Evolutionary conservation across 2,329 filamentous ascomycete genomes (phyloP).

Genomic region (Fusarium odoratissimum): DNA sequence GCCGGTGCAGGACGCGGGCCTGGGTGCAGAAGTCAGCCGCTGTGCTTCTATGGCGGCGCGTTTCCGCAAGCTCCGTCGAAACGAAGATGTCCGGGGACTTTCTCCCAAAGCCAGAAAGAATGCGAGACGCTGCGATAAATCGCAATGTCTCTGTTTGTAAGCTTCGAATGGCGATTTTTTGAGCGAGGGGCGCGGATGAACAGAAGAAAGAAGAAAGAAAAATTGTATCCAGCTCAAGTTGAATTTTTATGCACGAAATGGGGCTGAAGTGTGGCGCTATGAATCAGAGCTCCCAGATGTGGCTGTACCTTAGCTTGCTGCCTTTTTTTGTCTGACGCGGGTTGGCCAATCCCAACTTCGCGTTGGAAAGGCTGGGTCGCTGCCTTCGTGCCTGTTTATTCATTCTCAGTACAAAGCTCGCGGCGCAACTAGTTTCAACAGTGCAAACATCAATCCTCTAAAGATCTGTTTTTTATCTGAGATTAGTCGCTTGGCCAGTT

Average conservation of each 20-base stretch:
- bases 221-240: conserved; percentile 10
- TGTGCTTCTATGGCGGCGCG: conserved; percentile 99
- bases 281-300: conserved; percentile 30
- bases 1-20: conserved; percentile 58
- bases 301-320: conserved; percentile 16
- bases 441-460: neutral
- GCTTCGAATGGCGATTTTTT: conserved; percentile 99
- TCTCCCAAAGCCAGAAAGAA: conserved; percentile 88
- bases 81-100: conserved; percentile 95
- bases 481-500: neutral
- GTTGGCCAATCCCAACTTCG: conserved; percentile 44
- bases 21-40: conserved; percentile 83
- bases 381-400: conserved; percentile 47
- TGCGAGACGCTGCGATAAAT: conserved; percentile 46
- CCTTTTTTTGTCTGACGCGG: conserved; percentile 31
- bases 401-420: conserved; percentile 37
- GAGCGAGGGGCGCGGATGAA: conserved; percentile 82
- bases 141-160: conserved; percentile 80
- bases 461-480: neutral
- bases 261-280: conserved; percentile 33
- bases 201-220: conserved; percentile 45
- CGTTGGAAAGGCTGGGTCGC: conserved; percentile 43
- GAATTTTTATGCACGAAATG: conserved; percentile 45
- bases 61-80: conserved; percentile 78
- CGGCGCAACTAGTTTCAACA: conserved; percentile 26